Evolutionary conservation across 1,284 basidiomycete species (phyloP).

Genomic region (Fomitopsis schrenkii): DNA sequence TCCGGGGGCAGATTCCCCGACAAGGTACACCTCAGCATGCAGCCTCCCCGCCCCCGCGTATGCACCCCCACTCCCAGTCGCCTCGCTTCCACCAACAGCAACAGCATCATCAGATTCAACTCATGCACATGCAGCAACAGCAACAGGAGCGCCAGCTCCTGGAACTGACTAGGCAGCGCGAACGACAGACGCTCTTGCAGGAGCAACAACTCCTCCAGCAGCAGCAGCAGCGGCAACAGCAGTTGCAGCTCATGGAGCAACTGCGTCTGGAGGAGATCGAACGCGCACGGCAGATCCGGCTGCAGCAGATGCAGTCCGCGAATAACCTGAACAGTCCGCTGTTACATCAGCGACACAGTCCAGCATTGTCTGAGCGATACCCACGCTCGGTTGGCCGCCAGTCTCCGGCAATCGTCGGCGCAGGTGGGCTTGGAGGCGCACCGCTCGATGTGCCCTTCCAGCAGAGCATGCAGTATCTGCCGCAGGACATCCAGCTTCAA

Average conservation of each 20-base stretch:
- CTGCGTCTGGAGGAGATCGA: constrained; percentile 57
- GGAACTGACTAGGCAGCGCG: constrained; percentile 57
- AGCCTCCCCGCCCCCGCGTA: constrained; percentile 56
- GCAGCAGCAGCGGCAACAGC: constrained; percentile 38
- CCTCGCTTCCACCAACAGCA: constrained; percentile 57
- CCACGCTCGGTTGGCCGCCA: constrained; percentile 39
- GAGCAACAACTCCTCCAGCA: constrained; percentile 30
- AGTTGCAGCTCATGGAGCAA: constrained; percentile 32
- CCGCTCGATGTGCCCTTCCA: constrained; percentile 34
- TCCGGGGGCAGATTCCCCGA: constrained; percentile 22
- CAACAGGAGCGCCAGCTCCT: constrained; percentile 60
- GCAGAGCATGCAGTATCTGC: constrained; percentile 45
- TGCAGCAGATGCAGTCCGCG: constrained; percentile 33
- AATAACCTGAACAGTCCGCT: constrained; percentile 42
- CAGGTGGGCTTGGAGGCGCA: constrained; percentile 26
- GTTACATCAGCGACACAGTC: constrained; percentile 35
- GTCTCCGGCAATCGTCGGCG: constrained; percentile 39
- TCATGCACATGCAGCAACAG: constrained; percentile 35
- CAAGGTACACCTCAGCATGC: constrained; percentile 17
- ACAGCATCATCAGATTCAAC: constrained; percentile 56
- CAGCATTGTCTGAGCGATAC: constrained; percentile 23
- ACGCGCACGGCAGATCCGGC: constrained; percentile 48
- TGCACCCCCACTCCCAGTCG: constrained; percentile 68
- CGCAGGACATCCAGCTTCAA: constrained; percentile 66
- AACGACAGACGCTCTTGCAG: constrained; percentile 33